phyloP scores from a whole-genome alignment of 1,284 basidiomycete genomes.

The Ustilago bromivora region DNA sequence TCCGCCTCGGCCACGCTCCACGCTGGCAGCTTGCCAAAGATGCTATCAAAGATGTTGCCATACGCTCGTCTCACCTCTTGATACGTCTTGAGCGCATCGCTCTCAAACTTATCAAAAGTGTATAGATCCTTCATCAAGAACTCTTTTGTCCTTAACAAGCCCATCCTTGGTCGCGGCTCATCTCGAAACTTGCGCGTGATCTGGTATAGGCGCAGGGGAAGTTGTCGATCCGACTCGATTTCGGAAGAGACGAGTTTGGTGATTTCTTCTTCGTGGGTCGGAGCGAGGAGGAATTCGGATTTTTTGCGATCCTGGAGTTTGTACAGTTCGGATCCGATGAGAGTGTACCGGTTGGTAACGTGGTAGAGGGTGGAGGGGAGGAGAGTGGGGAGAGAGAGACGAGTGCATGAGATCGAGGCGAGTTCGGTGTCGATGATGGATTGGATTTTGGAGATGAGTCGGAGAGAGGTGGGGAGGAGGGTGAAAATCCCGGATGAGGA shows the following conservation, averaged over 20 bases:
- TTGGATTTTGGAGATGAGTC: constrained; percentile 66
- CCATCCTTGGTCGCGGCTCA: constrained; percentile 69
- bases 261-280: constrained; percentile 71
- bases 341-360: constrained; percentile 59
- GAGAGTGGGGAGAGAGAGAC: constrained; percentile 68
- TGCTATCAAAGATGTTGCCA: constrained; percentile 58
- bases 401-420: constrained; percentile 58
- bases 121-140: constrained; percentile 71
- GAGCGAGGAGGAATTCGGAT: constrained; percentile 67
- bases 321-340: constrained; percentile 69
- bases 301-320: constrained; percentile 65
- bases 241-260: constrained; percentile 66
- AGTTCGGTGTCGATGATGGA: constrained; percentile 68
- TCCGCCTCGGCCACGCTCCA: constrained; percentile 69
- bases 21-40: constrained; percentile 30
- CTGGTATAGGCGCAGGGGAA: constrained; percentile 69
- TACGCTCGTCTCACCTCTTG: constrained; percentile 67
- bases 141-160: constrained; percentile 68
- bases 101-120: constrained; percentile 65
- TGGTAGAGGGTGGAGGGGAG: constrained; percentile 66
- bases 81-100: constrained; percentile 52
- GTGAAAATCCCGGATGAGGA: constrained; percentile 70
- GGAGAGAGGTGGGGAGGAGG: constrained; percentile 67
- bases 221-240: constrained; percentile 56
- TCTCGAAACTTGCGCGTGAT: constrained; percentile 69